Evolutionary conservation across 2,329 filamentous ascomycete genomes (phyloP).

Genomic region (Hypomyces rosellus): DNA sequence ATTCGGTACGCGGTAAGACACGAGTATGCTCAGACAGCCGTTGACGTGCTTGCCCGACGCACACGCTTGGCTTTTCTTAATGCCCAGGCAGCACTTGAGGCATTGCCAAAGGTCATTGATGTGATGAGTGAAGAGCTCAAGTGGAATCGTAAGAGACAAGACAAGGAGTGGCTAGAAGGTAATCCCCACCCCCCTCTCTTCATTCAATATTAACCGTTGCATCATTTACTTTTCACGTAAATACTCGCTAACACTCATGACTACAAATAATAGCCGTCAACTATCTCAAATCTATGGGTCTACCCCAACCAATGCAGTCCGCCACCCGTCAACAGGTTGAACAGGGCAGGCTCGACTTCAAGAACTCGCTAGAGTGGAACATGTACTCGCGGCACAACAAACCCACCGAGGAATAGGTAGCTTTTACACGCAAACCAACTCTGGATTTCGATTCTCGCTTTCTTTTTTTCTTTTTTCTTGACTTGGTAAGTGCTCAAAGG

Average conservation of each 20-base stretch:
- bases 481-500: too few relatives aligned
- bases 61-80: constrained; percentile 87
- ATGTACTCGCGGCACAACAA: constrained; percentile 57
- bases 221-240: neutral
- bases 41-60: constrained; percentile 79
- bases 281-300: constrained; percentile 59
- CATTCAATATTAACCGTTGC: neutral
- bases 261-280: constrained; percentile 39
- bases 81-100: constrained; percentile 82
- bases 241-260: neutral
- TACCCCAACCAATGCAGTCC: constrained; percentile 53
- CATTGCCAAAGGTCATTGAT: constrained; percentile 78
- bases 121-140: constrained; percentile 79
- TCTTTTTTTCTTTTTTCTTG: neutral
- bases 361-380: constrained; percentile 51
- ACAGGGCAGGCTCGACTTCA: constrained; percentile 52
- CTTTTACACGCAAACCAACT: too few relatives aligned
- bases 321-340: constrained; percentile 56
- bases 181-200: constrained; percentile 27
- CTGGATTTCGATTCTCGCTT: neutral
- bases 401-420: constrained; percentile 30
- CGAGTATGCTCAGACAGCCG: constrained; percentile 87
- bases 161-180: constrained; percentile 75
- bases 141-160: constrained; percentile 68
- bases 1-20: constrained; percentile 80